These are phyloP conservation scores for Neonectria neomacrospora DNA, from an alignment of 2,329 filamentous ascomycete species.

Conservation along the genomic window DNA sequence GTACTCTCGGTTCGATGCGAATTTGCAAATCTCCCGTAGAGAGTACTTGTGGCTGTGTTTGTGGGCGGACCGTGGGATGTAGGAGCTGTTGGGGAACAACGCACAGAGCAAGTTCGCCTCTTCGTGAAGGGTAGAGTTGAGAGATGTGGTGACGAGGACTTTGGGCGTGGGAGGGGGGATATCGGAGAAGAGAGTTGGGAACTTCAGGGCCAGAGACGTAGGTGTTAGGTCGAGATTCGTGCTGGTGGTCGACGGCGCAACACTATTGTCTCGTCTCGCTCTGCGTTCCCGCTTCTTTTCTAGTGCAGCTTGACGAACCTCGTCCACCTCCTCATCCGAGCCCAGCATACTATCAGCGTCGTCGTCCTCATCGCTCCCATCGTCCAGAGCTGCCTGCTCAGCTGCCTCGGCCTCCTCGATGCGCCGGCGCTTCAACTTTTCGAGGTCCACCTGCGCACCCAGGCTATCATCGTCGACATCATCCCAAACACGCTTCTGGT, in stretches of 20 bases:
- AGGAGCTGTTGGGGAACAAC: constrained; percentile 87
- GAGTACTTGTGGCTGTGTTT: constrained; percentile 91
- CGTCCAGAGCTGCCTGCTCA: constrained; percentile 60
- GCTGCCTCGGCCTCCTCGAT: constrained; percentile 65
- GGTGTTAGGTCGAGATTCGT: constrained; percentile 73
- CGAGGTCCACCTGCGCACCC: constrained; percentile 66
- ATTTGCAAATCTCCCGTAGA: constrained; percentile 87
- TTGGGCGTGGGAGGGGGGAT: constrained; percentile 75
- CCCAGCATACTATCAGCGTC: constrained; percentile 85
- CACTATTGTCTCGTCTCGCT: constrained; percentile 60
- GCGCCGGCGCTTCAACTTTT: constrained; percentile 67
- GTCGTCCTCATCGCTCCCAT: constrained; percentile 59
- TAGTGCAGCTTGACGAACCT: constrained; percentile 55
- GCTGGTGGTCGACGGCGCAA: constrained; percentile 69
- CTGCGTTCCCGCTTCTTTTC: constrained; percentile 59
- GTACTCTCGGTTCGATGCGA: constrained; percentile 83
- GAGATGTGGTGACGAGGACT: constrained; percentile 89
- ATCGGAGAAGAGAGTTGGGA: constrained; percentile 71
- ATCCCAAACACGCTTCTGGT: constrained; percentile 92
- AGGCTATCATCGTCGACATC: constrained; percentile 73
- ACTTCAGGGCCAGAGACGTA: constrained; percentile 68
- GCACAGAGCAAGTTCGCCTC: constrained; percentile 82
- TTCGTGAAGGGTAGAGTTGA: constrained; percentile 88
- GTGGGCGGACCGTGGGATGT: constrained; percentile 87
- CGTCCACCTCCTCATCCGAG: constrained; percentile 66